Conservation (phyloP, 495 filamentous ascomycete genomes). For the Penicillium odoratum region DNA sequence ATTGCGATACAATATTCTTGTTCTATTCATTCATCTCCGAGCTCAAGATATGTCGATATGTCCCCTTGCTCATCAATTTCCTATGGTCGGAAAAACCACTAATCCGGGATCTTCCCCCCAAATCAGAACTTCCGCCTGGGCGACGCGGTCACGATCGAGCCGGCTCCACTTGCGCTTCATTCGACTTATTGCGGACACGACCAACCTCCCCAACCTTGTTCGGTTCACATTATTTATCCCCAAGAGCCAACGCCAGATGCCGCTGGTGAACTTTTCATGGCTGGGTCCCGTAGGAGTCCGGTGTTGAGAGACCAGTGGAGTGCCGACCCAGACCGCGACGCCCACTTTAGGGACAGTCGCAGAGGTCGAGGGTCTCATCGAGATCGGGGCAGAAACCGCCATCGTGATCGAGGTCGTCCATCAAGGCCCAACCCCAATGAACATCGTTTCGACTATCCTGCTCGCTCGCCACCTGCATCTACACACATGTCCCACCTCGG, state of each 20-base stretch:
- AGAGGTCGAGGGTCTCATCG: conserved; percentile 43
- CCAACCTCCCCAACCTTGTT: conserved; percentile 9
- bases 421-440: conserved; percentile 34
- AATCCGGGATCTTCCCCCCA: conserved; percentile 31
- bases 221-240: conserved; percentile 10
- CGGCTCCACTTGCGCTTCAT: conserved; percentile 21
- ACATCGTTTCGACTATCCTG: conserved; percentile 30
- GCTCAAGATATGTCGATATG: background rate
- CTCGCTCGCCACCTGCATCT: conserved; percentile 41
- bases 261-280: conserved; percentile 49
- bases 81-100: conserved; percentile 41
- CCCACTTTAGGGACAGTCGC: conserved; percentile 37
- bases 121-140: conserved; percentile 32
- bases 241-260: conserved; percentile 38
- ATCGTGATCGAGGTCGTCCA: conserved; percentile 36
- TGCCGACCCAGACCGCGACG: conserved; percentile 46
- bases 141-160: conserved; percentile 29
- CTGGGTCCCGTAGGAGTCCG: conserved; percentile 58
- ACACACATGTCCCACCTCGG: conserved; percentile 27
- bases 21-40: background rate
- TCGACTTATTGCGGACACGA: conserved; percentile 6
- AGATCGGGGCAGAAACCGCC: conserved; percentile 37
- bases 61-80: conserved; percentile 24
- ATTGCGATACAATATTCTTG: background rate
- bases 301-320: conserved; percentile 59